Base-by-base conservation (phyloP, 2,329 filamentous ascomycete genomes). In the Rutstroemia sp. region DNA sequence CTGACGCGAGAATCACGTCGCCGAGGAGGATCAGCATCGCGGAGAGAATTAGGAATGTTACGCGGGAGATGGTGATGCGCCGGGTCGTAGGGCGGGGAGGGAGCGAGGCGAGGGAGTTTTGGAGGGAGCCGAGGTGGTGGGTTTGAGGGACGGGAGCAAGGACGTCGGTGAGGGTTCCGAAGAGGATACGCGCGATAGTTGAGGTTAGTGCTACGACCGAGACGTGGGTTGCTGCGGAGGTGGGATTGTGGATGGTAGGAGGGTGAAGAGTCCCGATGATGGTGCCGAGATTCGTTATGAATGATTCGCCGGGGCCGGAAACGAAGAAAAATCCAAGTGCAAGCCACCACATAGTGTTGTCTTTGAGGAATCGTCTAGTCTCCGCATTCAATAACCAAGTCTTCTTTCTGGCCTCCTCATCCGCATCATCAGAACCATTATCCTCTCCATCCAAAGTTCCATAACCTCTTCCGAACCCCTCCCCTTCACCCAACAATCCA, bases 241-340 rank as follows among this genome's bases (percentile, higher is more conserved):
- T 70, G 5, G 65, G 65, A n/a, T 81, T 48, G 86, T 83, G 64
- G 68, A 49, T 72, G 69, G 47, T 74, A 80, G 80, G 75, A 5
- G 81, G 80, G 46, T 88, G 89, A 3, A 96, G 77, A 0, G 92
- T 95, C 63, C 88, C 87, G 64, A 97, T 92, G 59, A 99, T 86
- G 23, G 92, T 96, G 38, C 94, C 94, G 9, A 99, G 76, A 66
- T 97, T 99, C 74, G 97, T 99, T 73, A 97, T 91, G 70, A 96
- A 99, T 10, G 92, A 89, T 73, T 99, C 94, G n/a, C 92, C 92
- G 0, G 94, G 92, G 0, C 66, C 67, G 23, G 67, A 69, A 19
- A 96, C 89, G 60, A 97, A 80, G 71, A 97, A 89, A 73, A 99
- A 97, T 19, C 91, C 92, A 0, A 86, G 75, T 0, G 92, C 90